Evolutionary conservation across 1,139 yeast species (phyloP).

Genomic region (Debaryomyces udenii): DNA sequence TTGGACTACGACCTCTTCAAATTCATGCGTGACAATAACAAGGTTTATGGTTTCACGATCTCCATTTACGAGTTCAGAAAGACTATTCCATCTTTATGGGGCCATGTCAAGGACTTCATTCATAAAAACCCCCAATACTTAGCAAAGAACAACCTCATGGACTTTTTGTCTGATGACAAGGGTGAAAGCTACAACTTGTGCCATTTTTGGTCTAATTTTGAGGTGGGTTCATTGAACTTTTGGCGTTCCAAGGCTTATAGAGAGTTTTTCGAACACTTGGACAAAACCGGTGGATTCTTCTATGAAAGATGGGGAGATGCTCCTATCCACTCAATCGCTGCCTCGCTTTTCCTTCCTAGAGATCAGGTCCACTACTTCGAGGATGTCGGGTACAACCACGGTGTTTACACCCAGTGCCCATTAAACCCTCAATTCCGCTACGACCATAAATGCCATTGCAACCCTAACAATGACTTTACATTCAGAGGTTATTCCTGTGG

Average conservation of each 20-base stretch:
- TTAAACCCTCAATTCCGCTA: conserved; percentile 46
- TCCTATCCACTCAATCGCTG: conserved; percentile 86
- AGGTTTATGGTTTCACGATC: conserved; percentile 67
- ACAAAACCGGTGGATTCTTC: conserved; percentile 81
- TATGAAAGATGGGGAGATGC: conserved; percentile 98
- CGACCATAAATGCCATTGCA: conserved; percentile 52
- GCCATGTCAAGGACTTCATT: conserved; percentile 53
- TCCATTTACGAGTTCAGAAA: conserved; percentile 61
- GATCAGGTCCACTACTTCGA: conserved; percentile 75
- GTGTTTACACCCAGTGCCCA: conserved; percentile 62
- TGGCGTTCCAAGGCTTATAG: conserved; percentile 72
- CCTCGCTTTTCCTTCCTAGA: conserved; percentile 66
- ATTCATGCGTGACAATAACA: conserved; percentile 60
- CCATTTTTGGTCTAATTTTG: conserved; percentile 95
- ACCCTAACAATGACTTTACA: conserved; percentile 54
- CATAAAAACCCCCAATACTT: conserved; percentile 45
- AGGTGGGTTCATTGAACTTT: conserved; percentile 75
- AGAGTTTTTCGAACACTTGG: conserved; percentile 71
- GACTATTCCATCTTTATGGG: conserved; percentile 66
- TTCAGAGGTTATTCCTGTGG: conserved; percentile 60
- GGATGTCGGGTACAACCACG: conserved; percentile 82
- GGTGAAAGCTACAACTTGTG: conserved; percentile 76
- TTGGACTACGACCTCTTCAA: conserved; percentile 65
- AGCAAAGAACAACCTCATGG: conserved; percentile 50
- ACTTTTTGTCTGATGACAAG: conserved; percentile 58